Conservation (phyloP, 73 alveolate species). For the Paramecium primaurelia region DNA sequence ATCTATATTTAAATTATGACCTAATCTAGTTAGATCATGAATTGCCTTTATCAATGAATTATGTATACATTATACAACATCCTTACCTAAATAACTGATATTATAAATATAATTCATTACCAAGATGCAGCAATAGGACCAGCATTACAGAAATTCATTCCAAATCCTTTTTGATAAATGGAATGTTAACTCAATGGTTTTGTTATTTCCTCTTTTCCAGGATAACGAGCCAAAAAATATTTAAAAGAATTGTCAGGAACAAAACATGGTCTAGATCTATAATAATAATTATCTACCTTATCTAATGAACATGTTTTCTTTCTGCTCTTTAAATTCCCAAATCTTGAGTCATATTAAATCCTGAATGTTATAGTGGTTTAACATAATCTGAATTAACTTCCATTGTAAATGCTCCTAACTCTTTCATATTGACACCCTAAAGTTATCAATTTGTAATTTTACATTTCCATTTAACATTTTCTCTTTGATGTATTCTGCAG, state of each 20-base stretch:
- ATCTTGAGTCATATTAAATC: conserved; percentile 50
- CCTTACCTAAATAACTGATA: conserved; percentile 53
- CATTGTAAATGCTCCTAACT: conserved; percentile 57
- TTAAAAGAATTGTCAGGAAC: conserved; percentile 57
- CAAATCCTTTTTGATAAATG: conserved; percentile 48
- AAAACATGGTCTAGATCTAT: conserved; percentile 53
- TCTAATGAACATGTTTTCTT: conserved; percentile 52
- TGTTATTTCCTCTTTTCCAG: conserved; percentile 61
- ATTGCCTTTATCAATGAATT: conserved; percentile 43
- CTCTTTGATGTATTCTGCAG: conserved; percentile 58
- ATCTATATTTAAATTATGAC: conserved; percentile 51
- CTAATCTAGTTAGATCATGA: conserved; percentile 42
- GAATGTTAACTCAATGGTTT: conserved; percentile 56
- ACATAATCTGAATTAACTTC: conserved; percentile 44
- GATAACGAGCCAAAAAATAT: conserved; percentile 52
- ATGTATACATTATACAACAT: conserved; percentile 49
- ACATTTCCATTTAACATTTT: conserved; percentile 59
- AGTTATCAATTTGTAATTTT: background rate
- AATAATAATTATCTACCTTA: background rate
- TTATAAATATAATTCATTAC: background rate
- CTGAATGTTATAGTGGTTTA: conserved; percentile 51
- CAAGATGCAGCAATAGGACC: conserved; percentile 64
- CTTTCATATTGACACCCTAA: conserved; percentile 62
- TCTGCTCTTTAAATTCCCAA: conserved; percentile 53
- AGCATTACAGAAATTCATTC: conserved; percentile 63